Evolutionary conservation across 495 filamentous ascomycete species (phyloP).

Genomic region (Trichoderma gamsii): DNA sequence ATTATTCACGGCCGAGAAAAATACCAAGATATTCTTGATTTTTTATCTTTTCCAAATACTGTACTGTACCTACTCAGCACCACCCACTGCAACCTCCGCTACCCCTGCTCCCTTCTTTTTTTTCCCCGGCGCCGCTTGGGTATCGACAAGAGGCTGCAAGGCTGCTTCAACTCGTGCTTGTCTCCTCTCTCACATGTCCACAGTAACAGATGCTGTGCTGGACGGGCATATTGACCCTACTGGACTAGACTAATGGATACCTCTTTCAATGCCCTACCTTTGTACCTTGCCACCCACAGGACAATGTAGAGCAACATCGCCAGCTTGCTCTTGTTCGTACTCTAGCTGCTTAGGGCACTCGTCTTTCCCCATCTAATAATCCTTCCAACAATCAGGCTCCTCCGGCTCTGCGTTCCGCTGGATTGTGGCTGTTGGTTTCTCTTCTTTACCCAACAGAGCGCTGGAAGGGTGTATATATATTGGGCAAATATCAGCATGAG

Average conservation of each 20-base stretch:
- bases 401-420: slow-evolving; percentile 1
- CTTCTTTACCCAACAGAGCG: background rate
- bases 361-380: no score
- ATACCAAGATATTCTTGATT: background rate
- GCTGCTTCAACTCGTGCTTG: background rate
- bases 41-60: background rate
- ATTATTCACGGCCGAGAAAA: background rate
- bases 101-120: background rate
- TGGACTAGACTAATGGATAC: background rate
- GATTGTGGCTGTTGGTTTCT: background rate
- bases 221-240: no score
- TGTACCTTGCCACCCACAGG: background rate
- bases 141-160: slow-evolving; percentile 3
- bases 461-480: background rate
- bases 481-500: background rate
- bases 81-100: background rate
- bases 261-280: background rate
- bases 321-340: no score
- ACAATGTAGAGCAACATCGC: background rate
- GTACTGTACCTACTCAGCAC: no score
- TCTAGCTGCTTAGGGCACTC: no score
- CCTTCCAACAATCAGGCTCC: background rate
- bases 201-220: no score
- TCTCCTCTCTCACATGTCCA: no score
- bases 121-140: slow-evolving; percentile 7